Conservation (phyloP, 2,329 filamentous ascomycete genomes). For the Monilinia fructigena region DNA sequence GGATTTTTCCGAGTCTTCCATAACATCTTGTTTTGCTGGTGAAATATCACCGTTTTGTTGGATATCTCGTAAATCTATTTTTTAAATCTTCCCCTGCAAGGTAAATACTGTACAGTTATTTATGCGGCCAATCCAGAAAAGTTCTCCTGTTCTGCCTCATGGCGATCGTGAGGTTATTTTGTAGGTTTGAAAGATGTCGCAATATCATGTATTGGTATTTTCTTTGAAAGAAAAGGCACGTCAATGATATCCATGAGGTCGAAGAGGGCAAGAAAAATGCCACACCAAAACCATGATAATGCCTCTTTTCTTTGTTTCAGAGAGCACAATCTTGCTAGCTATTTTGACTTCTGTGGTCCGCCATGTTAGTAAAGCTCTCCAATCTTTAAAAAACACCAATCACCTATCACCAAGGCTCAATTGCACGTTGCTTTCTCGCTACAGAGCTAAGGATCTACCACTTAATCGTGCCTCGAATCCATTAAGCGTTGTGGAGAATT, state of each 20-base stretch:
- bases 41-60: background rate
- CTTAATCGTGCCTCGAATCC: background rate
- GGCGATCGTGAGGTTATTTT: background rate
- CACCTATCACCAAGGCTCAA: background rate
- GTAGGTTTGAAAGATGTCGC: background rate
- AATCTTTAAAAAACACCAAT: background rate
- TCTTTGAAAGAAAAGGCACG: background rate
- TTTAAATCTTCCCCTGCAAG: background rate
- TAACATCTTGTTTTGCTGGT: background rate
- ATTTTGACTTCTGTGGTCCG: background rate
- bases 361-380: background rate
- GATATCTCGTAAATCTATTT: background rate
- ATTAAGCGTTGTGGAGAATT: slow-evolving; percentile 11
- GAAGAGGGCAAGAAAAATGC: background rate
- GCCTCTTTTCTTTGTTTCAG: background rate
- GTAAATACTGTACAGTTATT: background rate
- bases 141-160: background rate
- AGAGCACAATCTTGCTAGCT: background rate
- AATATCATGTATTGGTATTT: slow-evolving; percentile 3
- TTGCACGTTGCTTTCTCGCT: background rate
- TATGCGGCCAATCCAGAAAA: background rate
- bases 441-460: background rate
- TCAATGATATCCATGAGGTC: background rate
- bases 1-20: background rate
- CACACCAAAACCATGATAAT: background rate